phyloP scores from a whole-genome alignment of 129 eudicot species.

The Centrapalus pauciflorus region DNA sequence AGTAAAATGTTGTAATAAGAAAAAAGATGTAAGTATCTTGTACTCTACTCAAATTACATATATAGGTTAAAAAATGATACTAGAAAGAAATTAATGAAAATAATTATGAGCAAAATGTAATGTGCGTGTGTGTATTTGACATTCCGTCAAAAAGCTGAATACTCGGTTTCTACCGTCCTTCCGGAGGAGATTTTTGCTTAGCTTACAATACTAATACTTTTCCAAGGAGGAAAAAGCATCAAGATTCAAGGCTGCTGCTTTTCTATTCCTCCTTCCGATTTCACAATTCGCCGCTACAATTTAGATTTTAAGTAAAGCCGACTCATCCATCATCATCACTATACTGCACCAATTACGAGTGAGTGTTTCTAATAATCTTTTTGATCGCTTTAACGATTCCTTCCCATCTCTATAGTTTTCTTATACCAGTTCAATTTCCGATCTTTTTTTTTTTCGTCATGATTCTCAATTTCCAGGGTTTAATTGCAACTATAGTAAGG shows the following conservation, averaged over 20 bases:
- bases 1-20: no score
- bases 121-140: not conserved
- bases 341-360: not conserved
- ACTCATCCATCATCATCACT: constrained; percentile 10
- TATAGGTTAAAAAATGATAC: not conserved
- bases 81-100: not conserved
- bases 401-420: not conserved
- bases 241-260: constrained; percentile 15
- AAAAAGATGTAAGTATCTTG: no score
- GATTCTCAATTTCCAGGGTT: constrained; percentile 1
- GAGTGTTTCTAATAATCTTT: not conserved
- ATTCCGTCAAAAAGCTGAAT: constrained; percentile 7
- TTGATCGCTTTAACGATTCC: constrained; percentile 1
- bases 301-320: not conserved
- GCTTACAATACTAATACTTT: constrained; percentile 5
- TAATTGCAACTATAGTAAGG: not conserved
- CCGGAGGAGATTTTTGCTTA: constrained; percentile 1
- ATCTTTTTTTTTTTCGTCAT: not conserved
- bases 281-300: not conserved
- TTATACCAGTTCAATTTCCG: not conserved
- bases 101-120: no score
- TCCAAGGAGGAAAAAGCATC: constrained; percentile 7
- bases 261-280: not conserved
- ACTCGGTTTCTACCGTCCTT: constrained; percentile 9
- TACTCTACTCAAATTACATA: no score